Conservation (phyloP, 2,329 filamentous ascomycete genomes). For the Fusarium guadeloupense region DNA sequence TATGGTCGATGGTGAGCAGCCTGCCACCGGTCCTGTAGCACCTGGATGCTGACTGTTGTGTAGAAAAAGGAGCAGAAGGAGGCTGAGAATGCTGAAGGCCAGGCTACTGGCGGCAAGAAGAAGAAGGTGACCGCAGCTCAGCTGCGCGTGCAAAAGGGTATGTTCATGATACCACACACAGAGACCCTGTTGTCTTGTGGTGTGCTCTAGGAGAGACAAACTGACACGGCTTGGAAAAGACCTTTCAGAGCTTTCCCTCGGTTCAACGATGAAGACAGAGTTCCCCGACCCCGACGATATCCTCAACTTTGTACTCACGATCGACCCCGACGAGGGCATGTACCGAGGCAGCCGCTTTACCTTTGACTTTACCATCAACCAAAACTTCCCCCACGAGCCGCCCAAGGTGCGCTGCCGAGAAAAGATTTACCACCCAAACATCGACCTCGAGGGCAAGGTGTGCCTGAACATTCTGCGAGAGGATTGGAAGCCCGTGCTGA, state of each 20-base stretch:
- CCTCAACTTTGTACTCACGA: slow-evolving; percentile 82
- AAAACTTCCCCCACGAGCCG: slow-evolving; percentile 96
- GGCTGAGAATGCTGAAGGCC: slow-evolving; percentile 81
- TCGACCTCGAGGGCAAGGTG: slow-evolving; percentile 96
- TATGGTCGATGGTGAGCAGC: slow-evolving; percentile 90
- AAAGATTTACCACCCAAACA: slow-evolving; percentile 99
- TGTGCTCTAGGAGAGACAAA: neutral
- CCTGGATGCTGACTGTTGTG: slow-evolving; percentile 40
- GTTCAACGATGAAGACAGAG: slow-evolving; percentile 80
- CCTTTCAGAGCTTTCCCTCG: slow-evolving; percentile 81
- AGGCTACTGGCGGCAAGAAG: slow-evolving; percentile 81
- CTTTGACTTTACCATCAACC: slow-evolving; percentile 91
- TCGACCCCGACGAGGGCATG: slow-evolving; percentile 85
- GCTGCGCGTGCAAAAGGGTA: slow-evolving; percentile 95
- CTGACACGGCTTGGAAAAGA: slow-evolving; percentile 59
- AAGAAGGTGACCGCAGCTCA: slow-evolving; percentile 99
- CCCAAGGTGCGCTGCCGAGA: slow-evolving; percentile 97
- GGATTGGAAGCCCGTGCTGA: slow-evolving; percentile 99
- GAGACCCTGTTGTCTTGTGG: neutral
- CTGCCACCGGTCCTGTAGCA: neutral
- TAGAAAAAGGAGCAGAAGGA: slow-evolving; percentile 98
- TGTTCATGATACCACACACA: slow-evolving; percentile 3
- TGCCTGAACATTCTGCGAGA: slow-evolving; percentile 97
- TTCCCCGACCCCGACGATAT: slow-evolving; percentile 88
- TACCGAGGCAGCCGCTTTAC: slow-evolving; percentile 90